Percentiles rank a stretch among this genome's conserved stretches.
phyloP scores from a whole-genome alignment of 1,284 basidiomycete species.

The Ustilago nuda region DNA sequence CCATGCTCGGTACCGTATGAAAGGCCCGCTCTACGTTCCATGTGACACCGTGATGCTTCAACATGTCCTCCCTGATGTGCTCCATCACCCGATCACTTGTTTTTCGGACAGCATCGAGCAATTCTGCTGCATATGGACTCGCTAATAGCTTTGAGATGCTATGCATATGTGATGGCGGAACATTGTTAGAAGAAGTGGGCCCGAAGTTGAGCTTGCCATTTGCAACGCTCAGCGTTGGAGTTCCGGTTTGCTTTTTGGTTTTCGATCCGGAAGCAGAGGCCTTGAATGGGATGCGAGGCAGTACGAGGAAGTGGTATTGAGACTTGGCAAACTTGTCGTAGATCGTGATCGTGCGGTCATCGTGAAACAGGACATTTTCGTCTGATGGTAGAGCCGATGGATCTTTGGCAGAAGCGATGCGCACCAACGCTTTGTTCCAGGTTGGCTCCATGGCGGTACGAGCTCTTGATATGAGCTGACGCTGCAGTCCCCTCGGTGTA shows the following conservation, averaged over 20 bases:
- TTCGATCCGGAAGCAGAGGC: background rate
- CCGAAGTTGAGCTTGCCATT: constrained; percentile 55
- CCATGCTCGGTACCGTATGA: constrained; percentile 79
- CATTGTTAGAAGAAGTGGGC: constrained; percentile 21
- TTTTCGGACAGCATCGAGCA: constrained; percentile 43
- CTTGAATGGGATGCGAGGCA: constrained; percentile 52
- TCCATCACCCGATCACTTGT: constrained; percentile 53
- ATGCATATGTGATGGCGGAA: constrained; percentile 51
- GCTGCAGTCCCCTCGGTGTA: background rate
- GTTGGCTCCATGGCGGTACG: constrained; percentile 7
- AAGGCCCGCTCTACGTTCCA: constrained; percentile 75
- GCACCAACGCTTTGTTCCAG: constrained; percentile 43
- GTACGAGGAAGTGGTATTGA: constrained; percentile 54
- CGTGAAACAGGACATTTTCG: constrained; percentile 76
- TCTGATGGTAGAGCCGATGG: constrained; percentile 20
- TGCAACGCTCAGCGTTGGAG: constrained; percentile 22
- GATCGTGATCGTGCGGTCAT: constrained; percentile 77
- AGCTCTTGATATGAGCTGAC: background rate
- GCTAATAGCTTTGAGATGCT: constrained; percentile 49
- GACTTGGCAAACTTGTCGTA: constrained; percentile 86
- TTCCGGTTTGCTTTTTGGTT: background rate
- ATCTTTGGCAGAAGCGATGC: constrained; percentile 40
- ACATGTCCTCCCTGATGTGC: constrained; percentile 85
- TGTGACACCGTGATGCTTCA: constrained; percentile 68
- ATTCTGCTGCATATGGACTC: constrained; percentile 49